phyloP scores from a whole-genome alignment of 2,329 filamentous ascomycete genomes.

The Colletotrichum sp. region DNA sequence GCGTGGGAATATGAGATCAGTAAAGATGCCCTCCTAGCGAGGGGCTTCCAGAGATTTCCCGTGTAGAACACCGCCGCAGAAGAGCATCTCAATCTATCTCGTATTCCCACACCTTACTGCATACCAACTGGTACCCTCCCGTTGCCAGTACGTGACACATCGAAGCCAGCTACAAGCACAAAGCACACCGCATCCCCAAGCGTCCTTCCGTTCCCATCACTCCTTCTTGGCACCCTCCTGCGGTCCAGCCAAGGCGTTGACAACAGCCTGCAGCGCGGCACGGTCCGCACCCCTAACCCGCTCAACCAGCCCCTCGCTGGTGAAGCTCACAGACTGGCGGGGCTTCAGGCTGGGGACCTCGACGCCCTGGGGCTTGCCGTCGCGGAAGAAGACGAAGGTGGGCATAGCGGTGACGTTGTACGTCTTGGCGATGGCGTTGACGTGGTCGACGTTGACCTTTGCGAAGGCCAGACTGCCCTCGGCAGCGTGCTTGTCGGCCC shows the following conservation, averaged over 20 bases:
- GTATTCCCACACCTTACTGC: background rate
- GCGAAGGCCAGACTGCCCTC: constrained; percentile 52
- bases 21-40: too few species aligned
- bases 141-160: too few species aligned
- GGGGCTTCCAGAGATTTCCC: too few species aligned
- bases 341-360: background rate
- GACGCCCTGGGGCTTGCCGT: constrained; percentile 42
- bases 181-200: accelerated
- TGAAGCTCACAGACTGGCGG: background rate
- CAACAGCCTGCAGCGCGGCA: background rate
- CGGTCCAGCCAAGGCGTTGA: background rate
- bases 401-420: constrained; percentile 62
- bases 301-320: background rate
- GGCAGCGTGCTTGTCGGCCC: constrained; percentile 39
- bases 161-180: accelerated
- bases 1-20: too few species aligned
- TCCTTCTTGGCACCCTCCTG: background rate
- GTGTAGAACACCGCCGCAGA: too few species aligned
- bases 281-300: background rate
- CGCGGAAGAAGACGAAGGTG: constrained; percentile 65
- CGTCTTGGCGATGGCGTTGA: constrained; percentile 52
- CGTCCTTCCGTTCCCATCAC: background rate
- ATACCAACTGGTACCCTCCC: background rate
- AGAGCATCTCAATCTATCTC: too few species aligned
- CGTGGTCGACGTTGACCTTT: constrained; percentile 42